phyloP scores from a whole-genome alignment of 2,329 filamentous ascomycete genomes.

The Colletotrichum cuscutae region DNA sequence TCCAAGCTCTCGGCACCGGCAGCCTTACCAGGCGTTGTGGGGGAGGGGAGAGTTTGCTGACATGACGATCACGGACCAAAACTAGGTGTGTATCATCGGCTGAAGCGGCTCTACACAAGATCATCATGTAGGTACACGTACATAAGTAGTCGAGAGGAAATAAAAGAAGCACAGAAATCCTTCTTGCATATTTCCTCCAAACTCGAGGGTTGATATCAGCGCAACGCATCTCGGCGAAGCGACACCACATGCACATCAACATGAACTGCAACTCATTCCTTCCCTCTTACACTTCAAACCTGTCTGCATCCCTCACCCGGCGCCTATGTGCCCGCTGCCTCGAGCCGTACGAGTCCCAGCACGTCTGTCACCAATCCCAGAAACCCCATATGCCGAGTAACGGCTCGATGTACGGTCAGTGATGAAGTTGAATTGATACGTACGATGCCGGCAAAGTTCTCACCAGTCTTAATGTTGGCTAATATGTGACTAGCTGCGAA shows the following conservation, averaged over 20 bases:
- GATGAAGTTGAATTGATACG: neutral
- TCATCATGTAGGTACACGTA: neutral
- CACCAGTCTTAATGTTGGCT: neutral
- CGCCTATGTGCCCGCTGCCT: constrained; percentile 34
- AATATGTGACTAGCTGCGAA: neutral
- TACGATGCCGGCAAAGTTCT: neutral
- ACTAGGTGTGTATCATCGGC: neutral
- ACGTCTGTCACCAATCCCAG: constrained; percentile 28
- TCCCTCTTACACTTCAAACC: neutral
- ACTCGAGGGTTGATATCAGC: neutral
- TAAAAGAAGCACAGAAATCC: neutral
- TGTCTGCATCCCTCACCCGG: constrained; percentile 9
- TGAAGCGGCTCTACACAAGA: neutral
- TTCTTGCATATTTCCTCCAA: neutral
- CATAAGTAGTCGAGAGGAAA: neutral
- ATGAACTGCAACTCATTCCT: neutral
- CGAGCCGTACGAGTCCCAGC: constrained; percentile 35
- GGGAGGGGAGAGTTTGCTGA: neutral
- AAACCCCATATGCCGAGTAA: neutral
- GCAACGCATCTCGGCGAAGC: neutral
- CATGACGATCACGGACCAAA: neutral
- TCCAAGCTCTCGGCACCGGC: neutral
- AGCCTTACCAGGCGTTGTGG: neutral
- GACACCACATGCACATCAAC: neutral
- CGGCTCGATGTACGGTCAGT: neutral